Evolutionary conservation across 768 basidiomycete genomes (phyloP), one percentile per base, ranked within the genome.

Genomic region (Russula earlei): DNA sequence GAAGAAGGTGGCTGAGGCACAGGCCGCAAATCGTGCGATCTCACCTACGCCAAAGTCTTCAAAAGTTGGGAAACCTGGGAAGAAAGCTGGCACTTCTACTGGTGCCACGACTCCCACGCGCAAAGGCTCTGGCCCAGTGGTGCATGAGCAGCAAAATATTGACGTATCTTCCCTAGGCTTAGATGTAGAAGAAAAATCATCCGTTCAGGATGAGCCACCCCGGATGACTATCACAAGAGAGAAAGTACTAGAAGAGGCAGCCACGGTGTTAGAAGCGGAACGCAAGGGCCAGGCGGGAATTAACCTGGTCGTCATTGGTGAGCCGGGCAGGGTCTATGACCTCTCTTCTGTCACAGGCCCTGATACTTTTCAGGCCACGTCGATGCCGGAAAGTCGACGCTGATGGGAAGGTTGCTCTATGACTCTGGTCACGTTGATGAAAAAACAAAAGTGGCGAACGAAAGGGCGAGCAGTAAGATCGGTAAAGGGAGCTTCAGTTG

Each of bases 401-500:
- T 99, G 25, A 97, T 98, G 91, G 96, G 96, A 1, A 77, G 95
- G 53, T 65, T 99, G 56, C 65, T 98, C 49, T 97, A 97, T 68
- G 96, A 98, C 60, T 77, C 95, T 1, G 96, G 96, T 14, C 77
- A 80, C 62, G 67, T 97, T 47, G 87, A 88, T 58, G 93, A 98
- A 65, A 92, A 90, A 70, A 84, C 83, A 15, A 81, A 84, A 52
- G 71, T 79, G 37, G 81, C 84, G 12, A 97, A 95, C 66, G 93
- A 97, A 69, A 75, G 92, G 58, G 93, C 87, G 34, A 94, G 91
- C 60, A 82, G 75, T 56, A 93, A 87, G 68, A 82, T 83, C 2
- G 96, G 96, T 0, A 99, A 99, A 71, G 79, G 85, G 58, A 95
- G 91, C 63, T 99, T 99, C 66, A 91, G 88, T 55, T 97, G 94